Evolutionary conservation across 139 green algal species (phyloP).

Genomic region (Ettlia oleoabundans): DNA sequence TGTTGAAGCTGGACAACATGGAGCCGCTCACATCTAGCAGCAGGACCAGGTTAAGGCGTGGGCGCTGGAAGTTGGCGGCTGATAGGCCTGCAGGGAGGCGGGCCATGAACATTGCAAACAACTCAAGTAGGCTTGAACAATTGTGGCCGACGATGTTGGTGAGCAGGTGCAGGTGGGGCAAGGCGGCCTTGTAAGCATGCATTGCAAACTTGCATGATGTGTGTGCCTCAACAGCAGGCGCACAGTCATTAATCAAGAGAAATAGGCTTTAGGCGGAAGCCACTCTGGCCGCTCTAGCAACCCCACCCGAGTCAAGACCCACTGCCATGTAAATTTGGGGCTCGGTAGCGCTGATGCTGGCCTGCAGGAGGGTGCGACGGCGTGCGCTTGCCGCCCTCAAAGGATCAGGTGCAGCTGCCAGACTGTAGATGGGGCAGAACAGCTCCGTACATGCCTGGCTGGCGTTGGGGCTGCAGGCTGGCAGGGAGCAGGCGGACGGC

Average conservation of each 20-base stretch:
- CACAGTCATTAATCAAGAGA: no score
- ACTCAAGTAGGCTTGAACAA: no score
- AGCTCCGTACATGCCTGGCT: slow-evolving; percentile 32
- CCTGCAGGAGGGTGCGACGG: slow-evolving; percentile 3
- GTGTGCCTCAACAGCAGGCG: not conserved
- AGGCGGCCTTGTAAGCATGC: no score
- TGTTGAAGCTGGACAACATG: slow-evolving; percentile 18
- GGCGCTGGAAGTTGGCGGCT: slow-evolving; percentile 7
- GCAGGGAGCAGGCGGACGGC: not conserved
- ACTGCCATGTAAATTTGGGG: slow-evolving; percentile 25
- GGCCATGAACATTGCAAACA: no score
- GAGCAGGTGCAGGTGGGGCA: not conserved
- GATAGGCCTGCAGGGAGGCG: slow-evolving; percentile 29
- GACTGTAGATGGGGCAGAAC: slow-evolving; percentile 42
- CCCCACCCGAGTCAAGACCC: slow-evolving; percentile 7
- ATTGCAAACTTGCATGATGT: no score
- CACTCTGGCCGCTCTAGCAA: no score
- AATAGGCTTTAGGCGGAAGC: no score
- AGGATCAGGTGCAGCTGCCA: slow-evolving; percentile 13
- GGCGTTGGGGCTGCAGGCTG: not conserved
- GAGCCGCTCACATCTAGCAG: slow-evolving; percentile 37
- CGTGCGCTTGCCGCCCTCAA: not conserved
- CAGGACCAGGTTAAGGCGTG: slow-evolving; percentile 36
- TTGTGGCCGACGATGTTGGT: no score
- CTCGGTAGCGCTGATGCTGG: not conserved